Percentiles rank a stretch among this genome's conserved stretches.
phyloP scores from a whole-genome alignment of 495 filamentous ascomycete genomes.

The Trichocladium uniseriatum region DNA sequence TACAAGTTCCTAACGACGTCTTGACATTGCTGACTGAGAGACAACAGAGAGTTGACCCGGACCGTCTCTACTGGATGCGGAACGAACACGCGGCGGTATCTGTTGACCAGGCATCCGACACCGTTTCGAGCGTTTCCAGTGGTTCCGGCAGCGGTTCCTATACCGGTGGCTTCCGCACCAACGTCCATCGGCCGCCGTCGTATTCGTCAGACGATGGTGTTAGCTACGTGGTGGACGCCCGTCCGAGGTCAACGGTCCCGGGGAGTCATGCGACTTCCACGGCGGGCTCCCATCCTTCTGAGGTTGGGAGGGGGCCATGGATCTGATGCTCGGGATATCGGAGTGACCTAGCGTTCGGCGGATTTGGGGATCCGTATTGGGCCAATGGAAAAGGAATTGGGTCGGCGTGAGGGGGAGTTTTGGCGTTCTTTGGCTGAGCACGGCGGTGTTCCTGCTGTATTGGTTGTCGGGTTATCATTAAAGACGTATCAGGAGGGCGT shows the following conservation, averaged over 20 bases:
- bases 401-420: background rate
- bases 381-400: too few relatives aligned
- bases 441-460: too few relatives aligned
- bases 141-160: background rate
- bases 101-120: constrained; percentile 12
- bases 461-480: too few relatives aligned
- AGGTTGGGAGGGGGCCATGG: constrained; percentile 19
- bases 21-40: background rate
- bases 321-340: constrained; percentile 5
- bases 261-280: background rate
- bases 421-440: too few relatives aligned
- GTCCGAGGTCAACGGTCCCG: constrained; percentile 44
- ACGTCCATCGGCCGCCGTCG: constrained; percentile 50
- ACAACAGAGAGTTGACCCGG: constrained; percentile 60
- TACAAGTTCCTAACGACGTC: background rate
- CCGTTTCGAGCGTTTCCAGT: background rate
- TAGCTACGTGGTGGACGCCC: constrained; percentile 55
- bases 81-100: constrained; percentile 33
- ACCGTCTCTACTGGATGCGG: constrained; percentile 70
- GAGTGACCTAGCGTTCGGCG: background rate
- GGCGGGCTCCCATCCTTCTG: constrained; percentile 32
- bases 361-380: background rate
- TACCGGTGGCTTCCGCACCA: constrained; percentile 5
- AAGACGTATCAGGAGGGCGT: too few relatives aligned
- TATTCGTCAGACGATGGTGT: constrained; percentile 66